Evolutionary conservation across 1,284 basidiomycete species (phyloP).

Genomic region (Dichomitus squalens): DNA sequence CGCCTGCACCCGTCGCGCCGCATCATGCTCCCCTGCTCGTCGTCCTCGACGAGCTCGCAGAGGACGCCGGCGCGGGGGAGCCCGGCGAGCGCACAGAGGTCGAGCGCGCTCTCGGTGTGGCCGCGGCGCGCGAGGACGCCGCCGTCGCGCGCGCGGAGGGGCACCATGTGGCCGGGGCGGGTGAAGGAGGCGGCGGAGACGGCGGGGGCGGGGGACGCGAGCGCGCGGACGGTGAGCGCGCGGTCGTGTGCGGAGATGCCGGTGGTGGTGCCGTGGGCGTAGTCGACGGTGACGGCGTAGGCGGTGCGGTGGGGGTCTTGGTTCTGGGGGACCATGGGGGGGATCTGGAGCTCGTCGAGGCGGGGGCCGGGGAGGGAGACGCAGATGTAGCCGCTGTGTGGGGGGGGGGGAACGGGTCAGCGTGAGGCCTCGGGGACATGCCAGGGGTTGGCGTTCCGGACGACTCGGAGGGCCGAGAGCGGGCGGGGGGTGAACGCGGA

Average conservation of each 20-base stretch:
- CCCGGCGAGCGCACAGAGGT: constrained; percentile 83
- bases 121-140: constrained; percentile 87
- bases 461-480: background rate
- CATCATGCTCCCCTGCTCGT: constrained; percentile 92
- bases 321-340: constrained; percentile 93
- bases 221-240: constrained; percentile 81
- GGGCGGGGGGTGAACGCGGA: background rate
- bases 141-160: constrained; percentile 84
- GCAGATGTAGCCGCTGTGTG: constrained; percentile 89
- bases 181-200: constrained; percentile 77
- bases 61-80: constrained; percentile 84
- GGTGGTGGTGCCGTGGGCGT: constrained; percentile 90
- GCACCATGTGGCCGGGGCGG: constrained; percentile 95
- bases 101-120: constrained; percentile 92
- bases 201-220: constrained; percentile 73
- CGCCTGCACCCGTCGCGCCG: constrained; percentile 90
- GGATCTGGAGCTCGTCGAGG: constrained; percentile 82
- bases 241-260: constrained; percentile 98
- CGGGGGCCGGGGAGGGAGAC: constrained; percentile 80
- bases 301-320: constrained; percentile 93
- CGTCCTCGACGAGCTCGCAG: constrained; percentile 95
- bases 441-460: too few species aligned
- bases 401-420: background rate
- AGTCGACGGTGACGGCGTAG: constrained; percentile 97
- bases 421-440: background rate